A percentile compares a stretch with the other conserved stretches of the same genome.
These are phyloP conservation scores for Penicillium sp. DNA, from an alignment of 2,329 filamentous ascomycete genomes.

Conservation along the genomic window DNA sequence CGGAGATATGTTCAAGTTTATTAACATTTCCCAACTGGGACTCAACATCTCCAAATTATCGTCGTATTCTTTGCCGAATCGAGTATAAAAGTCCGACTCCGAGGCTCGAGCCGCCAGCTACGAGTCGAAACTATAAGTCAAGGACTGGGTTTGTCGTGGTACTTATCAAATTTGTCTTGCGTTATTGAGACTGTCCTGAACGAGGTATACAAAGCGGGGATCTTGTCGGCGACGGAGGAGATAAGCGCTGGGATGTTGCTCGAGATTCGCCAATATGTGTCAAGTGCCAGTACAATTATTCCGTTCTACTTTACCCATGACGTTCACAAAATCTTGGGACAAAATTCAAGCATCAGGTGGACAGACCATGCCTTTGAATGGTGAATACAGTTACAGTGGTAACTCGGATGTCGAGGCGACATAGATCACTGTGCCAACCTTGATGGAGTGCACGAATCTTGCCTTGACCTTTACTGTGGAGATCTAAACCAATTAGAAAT, in stretches of 20 bases:
- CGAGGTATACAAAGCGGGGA: background rate
- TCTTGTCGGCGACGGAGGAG: conserved; percentile 1
- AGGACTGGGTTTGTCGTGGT: background rate
- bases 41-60: too few species aligned
- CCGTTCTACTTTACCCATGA: conserved; percentile 14
- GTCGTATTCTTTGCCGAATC: background rate
- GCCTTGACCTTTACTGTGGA: background rate
- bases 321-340: conserved; percentile 10
- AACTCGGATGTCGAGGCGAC: conserved; percentile 4
- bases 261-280: conserved; percentile 14
- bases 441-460: background rate
- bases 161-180: background rate
- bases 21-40: background rate
- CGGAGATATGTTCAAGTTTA: background rate
- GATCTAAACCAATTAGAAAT: background rate
- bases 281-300: conserved; percentile 8
- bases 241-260: conserved; percentile 1
- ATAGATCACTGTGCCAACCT: conserved; percentile 12
- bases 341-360: too few species aligned
- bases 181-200: background rate
- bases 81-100: background rate
- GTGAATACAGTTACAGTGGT: conserved; percentile 13
- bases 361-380: conserved; percentile 1
- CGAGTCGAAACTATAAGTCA: background rate
- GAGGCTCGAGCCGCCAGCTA: background rate